Percentiles rank a stretch among this genome's conserved stretches.
These are phyloP conservation scores for Naganishia vishniacii DNA, from an alignment of 768 basidiomycete genomes.

Conservation along the genomic window DNA sequence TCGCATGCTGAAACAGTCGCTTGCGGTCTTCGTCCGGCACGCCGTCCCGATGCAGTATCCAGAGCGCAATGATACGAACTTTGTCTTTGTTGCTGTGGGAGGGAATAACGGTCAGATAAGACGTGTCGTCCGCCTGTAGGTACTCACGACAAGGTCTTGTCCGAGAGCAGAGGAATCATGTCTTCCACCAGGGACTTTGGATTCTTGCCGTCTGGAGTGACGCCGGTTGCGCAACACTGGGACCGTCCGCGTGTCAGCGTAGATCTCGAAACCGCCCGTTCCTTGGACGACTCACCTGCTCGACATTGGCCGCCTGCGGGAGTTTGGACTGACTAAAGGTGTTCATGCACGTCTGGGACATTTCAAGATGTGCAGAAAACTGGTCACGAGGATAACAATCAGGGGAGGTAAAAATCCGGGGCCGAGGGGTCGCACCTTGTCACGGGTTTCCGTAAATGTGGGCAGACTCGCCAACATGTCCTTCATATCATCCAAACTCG, in stretches of 20 bases:
- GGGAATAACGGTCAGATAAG: not conserved
- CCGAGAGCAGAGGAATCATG: constrained; percentile 93
- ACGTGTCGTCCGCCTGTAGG: no score
- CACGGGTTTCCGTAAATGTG: constrained; percentile 89
- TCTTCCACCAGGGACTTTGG: constrained; percentile 93
- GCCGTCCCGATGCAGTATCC: constrained; percentile 89
- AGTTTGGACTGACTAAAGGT: constrained; percentile 85
- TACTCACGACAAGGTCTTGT: constrained; percentile 71
- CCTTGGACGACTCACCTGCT: constrained; percentile 65
- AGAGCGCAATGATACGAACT: constrained; percentile 91
- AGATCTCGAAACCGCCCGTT: not conserved
- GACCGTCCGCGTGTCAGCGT: not conserved
- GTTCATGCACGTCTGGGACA: constrained; percentile 96
- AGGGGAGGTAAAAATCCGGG: no score
- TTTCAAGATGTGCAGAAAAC: constrained; percentile 93
- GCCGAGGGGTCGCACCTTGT: constrained; percentile 82
- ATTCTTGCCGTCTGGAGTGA: constrained; percentile 84
- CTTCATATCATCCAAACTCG: constrained; percentile 90
- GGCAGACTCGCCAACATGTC: constrained; percentile 95
- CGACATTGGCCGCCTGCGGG: constrained; percentile 73
- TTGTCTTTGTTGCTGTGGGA: constrained; percentile 71
- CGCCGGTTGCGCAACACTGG: constrained; percentile 87
- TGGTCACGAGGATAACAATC: constrained; percentile 49
- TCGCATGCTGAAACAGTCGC: constrained; percentile 88
- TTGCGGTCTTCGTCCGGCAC: constrained; percentile 97